Base-by-base conservation (phyloP, 106 monocot species). In the Posidonia australis region DNA sequence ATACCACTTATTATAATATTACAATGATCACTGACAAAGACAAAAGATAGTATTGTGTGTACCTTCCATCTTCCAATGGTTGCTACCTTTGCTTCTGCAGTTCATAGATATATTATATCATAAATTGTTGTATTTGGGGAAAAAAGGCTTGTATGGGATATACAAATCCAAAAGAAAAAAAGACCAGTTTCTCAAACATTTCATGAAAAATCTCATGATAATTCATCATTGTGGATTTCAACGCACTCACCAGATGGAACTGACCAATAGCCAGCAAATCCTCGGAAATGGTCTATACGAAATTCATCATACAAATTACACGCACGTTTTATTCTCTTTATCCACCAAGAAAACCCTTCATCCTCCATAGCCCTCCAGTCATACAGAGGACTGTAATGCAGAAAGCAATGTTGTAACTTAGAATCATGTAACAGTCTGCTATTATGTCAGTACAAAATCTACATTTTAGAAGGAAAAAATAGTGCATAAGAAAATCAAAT, bases 201-300 rank as follows among this genome's bases (percentile, higher is more conserved):
- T 52, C 53, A 54, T 10, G 23, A 28, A 12, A 56, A 58, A 58
- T 58, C 30, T 28, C 14, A 58, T 58, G 27, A 7, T 16, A 31
- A 3, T 5, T 1, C 17, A 31, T 58, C 58, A 27, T 14, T 28
- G 14, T 58, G 30, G 17, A 26, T 55, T 49, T 45, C 13, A 46
- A 60, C 46, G 14, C n/a, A 27, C 77, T 68, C 56, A 91, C 98
- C 90, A 30, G 82, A 82, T 48, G 90, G 87, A 52, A 98, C 83
- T 62, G 96, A 82, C 98, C 98, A 98, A 70, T 76, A 98, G 25
- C 98, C 98, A 62, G 91, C 77, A 62, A 91, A 70, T 42, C 91
- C 98, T 56, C 98, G 80, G 67, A 98, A 98, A 78, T 98, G 98
- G 59, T 98, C 98, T 61, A 98, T 98, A 11, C 98, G 76, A 28